Evolutionary conservation across 1,139 yeast genomes (phyloP), one percentile per base, ranked within the genome.

Genomic region (Diutina sp.): DNA sequence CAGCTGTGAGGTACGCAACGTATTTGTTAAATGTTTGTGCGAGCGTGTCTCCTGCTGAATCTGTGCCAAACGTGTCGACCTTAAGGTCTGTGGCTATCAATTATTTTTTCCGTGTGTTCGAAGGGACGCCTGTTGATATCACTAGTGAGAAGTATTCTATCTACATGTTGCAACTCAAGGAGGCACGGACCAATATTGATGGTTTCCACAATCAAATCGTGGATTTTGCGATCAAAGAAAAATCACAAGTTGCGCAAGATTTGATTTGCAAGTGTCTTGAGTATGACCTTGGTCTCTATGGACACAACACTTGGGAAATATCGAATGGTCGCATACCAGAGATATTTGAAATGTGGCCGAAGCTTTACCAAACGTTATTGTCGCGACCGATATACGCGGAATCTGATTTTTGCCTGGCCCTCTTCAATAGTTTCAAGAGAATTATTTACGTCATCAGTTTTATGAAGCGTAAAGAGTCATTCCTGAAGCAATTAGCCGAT

Each of bases 391-490:
- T 50, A 9, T 50, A 50, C 76, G 29, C 77, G 76, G 48, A 66
- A 72, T 0, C 64, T 67, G 4, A 63, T 80, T 18, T 75, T 79
- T 0, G 67, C 69, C 41, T 71, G 72, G 29, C 60, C 81, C 7
- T 62, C 84, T 28, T 54, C 32, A 64, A 67, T 11, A 69, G 83
- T 4, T 69, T 85, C 55, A 67, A 68, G 30, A 70, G 76, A 57
- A 72, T 79, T 1, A 73, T 77, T 48, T 72, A 75, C 9, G 69
- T 83, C 3, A 67, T 79, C 28, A 28, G 35, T 12, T 53, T 53
- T n/a, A 25, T 35, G 48, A 14, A 7, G 28, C 25, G 41, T 11
- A 53, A 53, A 44, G 47, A 44, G 6, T 16, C 32, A 29, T 45
- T 44, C 16, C 30, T 67, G 16, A 69, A 66, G 53, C 63, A 62